Evolutionary conservation across 2,329 filamentous ascomycete species (phyloP).

Genomic region (Septoria linicola): DNA sequence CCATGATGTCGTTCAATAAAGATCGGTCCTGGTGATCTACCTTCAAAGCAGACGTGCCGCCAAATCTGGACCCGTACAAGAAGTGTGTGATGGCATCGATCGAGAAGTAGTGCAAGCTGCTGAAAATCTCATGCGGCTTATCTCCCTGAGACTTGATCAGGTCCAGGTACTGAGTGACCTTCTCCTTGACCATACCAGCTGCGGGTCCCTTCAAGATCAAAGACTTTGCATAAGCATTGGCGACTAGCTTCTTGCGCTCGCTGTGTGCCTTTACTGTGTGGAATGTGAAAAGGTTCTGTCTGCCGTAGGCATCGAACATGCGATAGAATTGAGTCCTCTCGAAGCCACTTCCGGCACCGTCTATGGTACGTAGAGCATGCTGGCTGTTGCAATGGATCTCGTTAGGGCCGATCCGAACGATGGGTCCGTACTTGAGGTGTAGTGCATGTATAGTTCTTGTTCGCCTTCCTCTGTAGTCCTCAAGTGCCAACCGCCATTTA

Average conservation of each 20-base stretch:
- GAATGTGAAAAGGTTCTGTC: conserved; percentile 56
- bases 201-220: conserved; percentile 41
- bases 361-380: conserved; percentile 53
- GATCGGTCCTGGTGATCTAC: conserved; percentile 42
- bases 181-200: conserved; percentile 41
- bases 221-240: conserved; percentile 55
- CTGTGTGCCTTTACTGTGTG: conserved; percentile 45
- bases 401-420: conserved; percentile 49
- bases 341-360: conserved; percentile 54
- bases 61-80: conserved; percentile 48
- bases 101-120: conserved; percentile 53
- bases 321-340: conserved; percentile 54
- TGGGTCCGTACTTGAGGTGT: conserved; percentile 49
- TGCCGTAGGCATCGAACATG: conserved; percentile 57
- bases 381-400: conserved; percentile 49
- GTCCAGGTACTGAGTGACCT: conserved; percentile 43
- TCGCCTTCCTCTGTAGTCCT: conserved; percentile 47
- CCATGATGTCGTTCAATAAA: conserved; percentile 51
- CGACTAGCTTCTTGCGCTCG: conserved; percentile 54
- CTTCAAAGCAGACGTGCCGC: conserved; percentile 46
- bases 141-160: conserved; percentile 40
- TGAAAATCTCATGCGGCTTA: conserved; percentile 47
- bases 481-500: conserved; percentile 48
- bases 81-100: conserved; percentile 56
- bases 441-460: conserved; percentile 46